Evolutionary conservation across 192 early-diverging fungal genomes (phyloP).

Genomic region (Coemansia sp.): DNA sequence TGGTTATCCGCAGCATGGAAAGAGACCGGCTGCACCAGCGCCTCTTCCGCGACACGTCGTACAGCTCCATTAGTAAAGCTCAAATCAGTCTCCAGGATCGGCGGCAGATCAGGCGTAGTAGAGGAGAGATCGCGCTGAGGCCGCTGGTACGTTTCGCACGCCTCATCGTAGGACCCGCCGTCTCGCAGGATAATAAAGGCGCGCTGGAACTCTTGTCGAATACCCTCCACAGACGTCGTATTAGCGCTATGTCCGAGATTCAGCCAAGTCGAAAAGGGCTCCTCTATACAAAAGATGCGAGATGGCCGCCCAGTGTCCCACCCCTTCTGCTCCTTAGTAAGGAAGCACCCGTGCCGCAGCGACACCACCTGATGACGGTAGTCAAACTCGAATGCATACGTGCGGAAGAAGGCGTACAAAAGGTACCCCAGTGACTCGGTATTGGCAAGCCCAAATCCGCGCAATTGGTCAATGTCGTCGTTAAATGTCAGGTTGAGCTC

Average conservation of each 20-base stretch:
- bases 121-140: constrained; percentile 9
- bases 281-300: constrained; percentile 85
- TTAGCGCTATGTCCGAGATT: constrained; percentile 94
- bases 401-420: constrained; percentile 85
- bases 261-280: constrained; percentile 86
- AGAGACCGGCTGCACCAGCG: neutral
- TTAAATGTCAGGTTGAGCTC: constrained; percentile 78
- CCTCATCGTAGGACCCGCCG: constrained; percentile 48
- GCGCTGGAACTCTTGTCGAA: constrained; percentile 82
- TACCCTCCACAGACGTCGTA: constrained; percentile 72
- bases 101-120: neutral
- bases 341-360: constrained; percentile 75
- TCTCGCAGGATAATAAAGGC: constrained; percentile 65
- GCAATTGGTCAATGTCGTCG: constrained; percentile 67
- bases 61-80: neutral
- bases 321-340: constrained; percentile 83
- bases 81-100: neutral
- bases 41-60: neutral
- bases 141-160: constrained; percentile 51
- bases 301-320: constrained; percentile 79
- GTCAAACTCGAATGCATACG: constrained; percentile 82
- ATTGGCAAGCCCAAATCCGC: constrained; percentile 73
- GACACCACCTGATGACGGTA: constrained; percentile 82
- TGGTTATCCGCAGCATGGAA: neutral
- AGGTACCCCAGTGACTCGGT: constrained; percentile 77